Percentiles rank a stretch among this genome's conserved stretches.
Conservation (phyloP, 768 basidiomycete genomes). For the Russula griseocarnosa region DNA sequence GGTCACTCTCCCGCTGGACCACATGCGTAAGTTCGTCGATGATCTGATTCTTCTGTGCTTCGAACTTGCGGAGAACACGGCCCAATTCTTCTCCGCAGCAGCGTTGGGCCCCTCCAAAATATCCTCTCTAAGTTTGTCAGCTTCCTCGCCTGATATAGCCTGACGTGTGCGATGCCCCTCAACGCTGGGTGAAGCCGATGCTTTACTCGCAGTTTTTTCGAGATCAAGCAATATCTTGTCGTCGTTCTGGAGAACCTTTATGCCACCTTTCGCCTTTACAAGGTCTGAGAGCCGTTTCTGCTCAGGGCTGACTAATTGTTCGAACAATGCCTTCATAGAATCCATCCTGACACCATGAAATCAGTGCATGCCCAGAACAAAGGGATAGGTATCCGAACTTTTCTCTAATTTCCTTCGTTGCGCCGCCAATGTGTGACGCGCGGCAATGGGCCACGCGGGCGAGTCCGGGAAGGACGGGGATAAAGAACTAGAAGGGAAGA, state of each 20-base stretch:
- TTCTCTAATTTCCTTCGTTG: conserved; percentile 21
- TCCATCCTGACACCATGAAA: conserved; percentile 23
- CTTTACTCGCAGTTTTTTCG: conserved; percentile 24
- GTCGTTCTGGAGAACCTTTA: conserved; percentile 25
- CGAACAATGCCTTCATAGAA: conserved; percentile 21
- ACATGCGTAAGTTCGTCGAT: conserved; percentile 25
- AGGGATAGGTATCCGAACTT: conserved; percentile 20
- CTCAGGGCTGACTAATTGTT: conserved; percentile 24
- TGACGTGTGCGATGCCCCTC: not conserved
- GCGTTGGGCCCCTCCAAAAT: conserved; percentile 28
- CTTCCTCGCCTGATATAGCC: not conserved
- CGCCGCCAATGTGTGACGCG: conserved; percentile 8
- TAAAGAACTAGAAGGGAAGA: too few relatives aligned
- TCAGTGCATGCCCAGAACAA: not conserved
- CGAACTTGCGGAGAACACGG: conserved; percentile 30
- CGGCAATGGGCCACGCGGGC: too few relatives aligned
- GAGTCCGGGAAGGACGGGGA: too few relatives aligned
- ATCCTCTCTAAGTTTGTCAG: conserved; percentile 25
- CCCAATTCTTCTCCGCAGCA: conserved; percentile 28
- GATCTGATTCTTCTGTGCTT: conserved; percentile 25
- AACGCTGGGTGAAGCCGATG: not conserved
- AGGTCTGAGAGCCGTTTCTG: conserved; percentile 16
- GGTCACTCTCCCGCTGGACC: conserved; percentile 26
- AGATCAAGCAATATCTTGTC: conserved; percentile 28
- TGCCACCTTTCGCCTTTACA: conserved; percentile 30